Conservation (phyloP, 148 eudicot species). For the Vaccinium myrtillus region DNA sequence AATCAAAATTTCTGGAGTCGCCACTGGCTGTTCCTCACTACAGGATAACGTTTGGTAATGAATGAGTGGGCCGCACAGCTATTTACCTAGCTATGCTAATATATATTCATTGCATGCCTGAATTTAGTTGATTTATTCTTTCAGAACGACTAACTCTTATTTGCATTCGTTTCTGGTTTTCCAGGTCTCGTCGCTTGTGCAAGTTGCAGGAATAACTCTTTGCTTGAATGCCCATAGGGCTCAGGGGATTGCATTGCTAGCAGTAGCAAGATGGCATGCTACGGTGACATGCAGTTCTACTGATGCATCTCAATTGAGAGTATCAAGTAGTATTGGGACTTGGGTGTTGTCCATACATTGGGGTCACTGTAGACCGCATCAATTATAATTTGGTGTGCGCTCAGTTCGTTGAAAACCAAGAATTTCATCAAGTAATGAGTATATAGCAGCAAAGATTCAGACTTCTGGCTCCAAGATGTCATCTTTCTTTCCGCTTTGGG, state of each 20-base stretch:
- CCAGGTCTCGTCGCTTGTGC: constrained; percentile 73
- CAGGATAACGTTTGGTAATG: not conserved
- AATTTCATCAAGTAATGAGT: too few species aligned
- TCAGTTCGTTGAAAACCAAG: too few species aligned
- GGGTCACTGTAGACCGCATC: constrained; percentile 1
- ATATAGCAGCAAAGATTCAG: too few species aligned
- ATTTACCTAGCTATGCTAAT: not conserved
- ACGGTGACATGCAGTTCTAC: constrained; percentile 43
- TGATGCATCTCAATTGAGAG: constrained; percentile 37
- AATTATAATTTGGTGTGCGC: too few species aligned
- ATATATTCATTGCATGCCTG: not conserved
- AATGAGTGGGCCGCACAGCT: not conserved
- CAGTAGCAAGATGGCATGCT: constrained; percentile 83
- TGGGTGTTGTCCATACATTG: constrained; percentile 25
- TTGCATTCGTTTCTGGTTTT: constrained; percentile 3
- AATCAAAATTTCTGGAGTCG: not conserved
- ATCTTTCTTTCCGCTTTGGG: too few species aligned
- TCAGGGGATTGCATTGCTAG: constrained; percentile 68
- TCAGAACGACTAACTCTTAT: constrained; percentile 6
- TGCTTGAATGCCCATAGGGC: constrained; percentile 83
- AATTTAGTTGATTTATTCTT: not conserved
- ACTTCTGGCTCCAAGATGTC: too few species aligned
- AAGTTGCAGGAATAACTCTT: constrained; percentile 66
- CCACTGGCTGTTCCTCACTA: too few species aligned
- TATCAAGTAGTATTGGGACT: constrained; percentile 32